Evolutionary conservation across 1,284 basidiomycete species (phyloP).

Genomic region (Boletus albobrunnescens): DNA sequence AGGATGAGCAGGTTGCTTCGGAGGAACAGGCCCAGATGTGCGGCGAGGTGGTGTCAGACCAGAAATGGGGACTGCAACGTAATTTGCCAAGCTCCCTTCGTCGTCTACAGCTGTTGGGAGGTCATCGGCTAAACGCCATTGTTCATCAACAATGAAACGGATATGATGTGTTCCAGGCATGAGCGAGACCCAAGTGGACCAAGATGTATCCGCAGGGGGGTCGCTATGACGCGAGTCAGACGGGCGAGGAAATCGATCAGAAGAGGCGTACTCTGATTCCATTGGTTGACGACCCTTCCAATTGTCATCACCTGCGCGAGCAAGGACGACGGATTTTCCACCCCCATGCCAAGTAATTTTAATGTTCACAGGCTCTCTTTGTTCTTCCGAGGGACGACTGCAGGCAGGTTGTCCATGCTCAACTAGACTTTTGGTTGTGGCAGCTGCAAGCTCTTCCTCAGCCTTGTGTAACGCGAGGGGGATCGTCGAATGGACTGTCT

Average conservation of each 20-base stretch:
- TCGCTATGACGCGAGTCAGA: conserved; percentile 24
- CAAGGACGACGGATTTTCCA: conserved; percentile 57
- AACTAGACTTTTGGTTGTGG: conserved; percentile 12
- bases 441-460: conserved; percentile 31
- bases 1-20: conserved; percentile 29
- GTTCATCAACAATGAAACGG: conserved; percentile 94
- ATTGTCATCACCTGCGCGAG: conserved; percentile 66
- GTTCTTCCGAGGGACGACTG: conserved; percentile 28
- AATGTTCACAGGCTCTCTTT: conserved; percentile 45
- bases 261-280: conserved; percentile 53
- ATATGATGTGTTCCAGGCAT: conserved; percentile 93
- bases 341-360: conserved; percentile 62
- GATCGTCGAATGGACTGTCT: conserved; percentile 60
- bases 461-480: conserved; percentile 51
- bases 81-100: conserved; percentile 94
- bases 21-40: conserved; percentile 34
- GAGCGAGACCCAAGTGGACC: conserved; percentile 52
- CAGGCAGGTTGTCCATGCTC: conserved; percentile 20
- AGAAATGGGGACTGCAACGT: conserved; percentile 58
- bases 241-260: conserved; percentile 5
- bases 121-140: conserved; percentile 75
- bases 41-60: conserved; percentile 33
- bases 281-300: conserved; percentile 65
- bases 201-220: conserved; percentile 36
- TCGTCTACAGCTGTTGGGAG: conserved; percentile 92